Evolutionary conservation across 352 stramenopile species (phyloP), one percentile per base, ranked within the genome.

Genomic region (Aphanomyces astaci): DNA sequence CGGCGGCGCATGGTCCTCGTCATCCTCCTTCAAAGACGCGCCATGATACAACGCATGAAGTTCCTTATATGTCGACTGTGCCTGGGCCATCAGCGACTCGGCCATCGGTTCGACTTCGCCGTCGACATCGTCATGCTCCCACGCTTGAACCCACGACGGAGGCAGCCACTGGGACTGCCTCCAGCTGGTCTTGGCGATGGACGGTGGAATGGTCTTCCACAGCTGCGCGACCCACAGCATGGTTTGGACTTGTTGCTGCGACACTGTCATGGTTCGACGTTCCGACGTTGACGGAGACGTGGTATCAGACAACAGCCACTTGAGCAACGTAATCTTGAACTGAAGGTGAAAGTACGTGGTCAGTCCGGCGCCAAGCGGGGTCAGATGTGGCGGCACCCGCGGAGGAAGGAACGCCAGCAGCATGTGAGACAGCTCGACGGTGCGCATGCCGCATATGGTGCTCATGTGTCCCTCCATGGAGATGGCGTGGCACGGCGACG

Each of bases 371-470:
- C 49, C 49, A 33, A 62, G 24, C 9, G 62, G 51, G 25, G 51
- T 59, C 51, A 59, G 30, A 9, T 59, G 62, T 17, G 62, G 28
- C 24, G 62, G 62, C 13, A 51, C 49, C 25, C 55, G 56, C 19
- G 28, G 62, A 2, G 62, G 62, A 9, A 68, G 22, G 51, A 36
- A 59, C 2, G 25, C 49, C 4, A 68, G n/a, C 9, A 52, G 49
- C 24, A 32, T 68, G 51, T 68, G 39, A 28, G 62, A 68, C n/a
- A 68, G 62, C 62, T 57, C 39, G 22, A 68, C 30, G 7, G 62
- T 52, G 4, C 55, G 62, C 22, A 66, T 27, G 27, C 28, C 27
- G 15, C 31, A 56, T 10, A 40, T 59, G 31, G 62, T 40, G 46
- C 27, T 49, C 56, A 48, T 46, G 15, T 48, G 56, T 27, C 62